Evolutionary conservation across 2,329 filamentous ascomycete species (phyloP).

Genomic region (Aspergillus persii): DNA sequence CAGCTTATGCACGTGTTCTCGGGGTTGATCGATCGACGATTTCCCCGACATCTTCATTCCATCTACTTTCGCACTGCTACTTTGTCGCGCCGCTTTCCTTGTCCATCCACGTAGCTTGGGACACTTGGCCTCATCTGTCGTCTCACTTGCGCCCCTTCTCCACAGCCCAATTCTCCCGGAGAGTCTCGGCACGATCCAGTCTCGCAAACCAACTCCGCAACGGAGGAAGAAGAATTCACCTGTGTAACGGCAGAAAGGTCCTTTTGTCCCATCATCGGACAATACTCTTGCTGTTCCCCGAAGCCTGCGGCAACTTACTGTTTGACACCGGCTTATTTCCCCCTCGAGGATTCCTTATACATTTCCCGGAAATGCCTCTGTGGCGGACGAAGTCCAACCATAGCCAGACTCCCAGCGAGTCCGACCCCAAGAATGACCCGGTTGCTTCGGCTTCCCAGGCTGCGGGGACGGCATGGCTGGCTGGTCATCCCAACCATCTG

Average conservation of each 20-base stretch:
- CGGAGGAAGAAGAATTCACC: neutral
- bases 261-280: neutral
- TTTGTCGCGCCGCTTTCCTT: neutral
- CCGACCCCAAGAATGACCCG: constrained; percentile 35
- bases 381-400: constrained; percentile 32
- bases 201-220: constrained; percentile 1
- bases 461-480: constrained; percentile 36
- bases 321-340: neutral
- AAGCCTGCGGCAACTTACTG: neutral
- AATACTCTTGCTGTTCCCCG: neutral
- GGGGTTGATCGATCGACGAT: neutral
- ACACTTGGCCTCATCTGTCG: neutral
- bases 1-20: neutral
- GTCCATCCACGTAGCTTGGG: neutral
- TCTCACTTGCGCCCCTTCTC: neutral
- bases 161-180: neutral
- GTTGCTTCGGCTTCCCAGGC: constrained; percentile 36
- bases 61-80: neutral
- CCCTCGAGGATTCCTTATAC: neutral
- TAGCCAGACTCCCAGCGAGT: constrained; percentile 27
- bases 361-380: constrained; percentile 21
- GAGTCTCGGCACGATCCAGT: neutral
- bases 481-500: constrained; percentile 77
- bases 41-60: neutral
- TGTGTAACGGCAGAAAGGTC: neutral